Evolutionary conservation across 78 protist species (phyloP).

Genomic region (Dictyostelium citrinum): DNA sequence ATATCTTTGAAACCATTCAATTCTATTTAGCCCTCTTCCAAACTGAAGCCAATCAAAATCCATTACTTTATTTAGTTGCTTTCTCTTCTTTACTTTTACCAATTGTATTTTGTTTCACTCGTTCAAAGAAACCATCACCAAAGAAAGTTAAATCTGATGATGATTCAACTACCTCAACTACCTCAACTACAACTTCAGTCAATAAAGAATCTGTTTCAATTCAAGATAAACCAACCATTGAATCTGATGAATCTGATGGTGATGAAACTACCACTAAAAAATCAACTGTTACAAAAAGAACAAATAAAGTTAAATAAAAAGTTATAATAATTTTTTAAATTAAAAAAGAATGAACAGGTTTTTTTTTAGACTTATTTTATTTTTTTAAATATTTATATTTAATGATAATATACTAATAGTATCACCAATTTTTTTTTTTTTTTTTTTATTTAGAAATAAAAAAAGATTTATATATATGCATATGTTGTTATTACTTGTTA

Average conservation of each 20-base stretch:
- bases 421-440: background rate
- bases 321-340: background rate
- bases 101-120: constrained; percentile 22
- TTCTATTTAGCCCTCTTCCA: background rate
- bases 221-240: constrained; percentile 1
- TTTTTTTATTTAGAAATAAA: background rate
- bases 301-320: constrained; percentile 22
- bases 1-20: background rate
- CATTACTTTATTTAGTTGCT: constrained; percentile 8
- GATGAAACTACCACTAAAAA: background rate
- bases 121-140: background rate
- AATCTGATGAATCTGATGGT: background rate
- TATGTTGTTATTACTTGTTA: background rate
- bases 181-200: background rate
- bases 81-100: constrained; percentile 16
- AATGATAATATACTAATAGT: background rate
- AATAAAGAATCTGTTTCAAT: background rate
- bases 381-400: background rate
- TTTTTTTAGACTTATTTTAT: background rate
- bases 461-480: background rate
- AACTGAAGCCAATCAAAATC: constrained; percentile 22
- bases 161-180: background rate
- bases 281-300: background rate
- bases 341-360: background rate
- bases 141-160: background rate